Base-by-base conservation (phyloP, 1,139 yeast genomes). In the Candida frijolesensis region DNA sequence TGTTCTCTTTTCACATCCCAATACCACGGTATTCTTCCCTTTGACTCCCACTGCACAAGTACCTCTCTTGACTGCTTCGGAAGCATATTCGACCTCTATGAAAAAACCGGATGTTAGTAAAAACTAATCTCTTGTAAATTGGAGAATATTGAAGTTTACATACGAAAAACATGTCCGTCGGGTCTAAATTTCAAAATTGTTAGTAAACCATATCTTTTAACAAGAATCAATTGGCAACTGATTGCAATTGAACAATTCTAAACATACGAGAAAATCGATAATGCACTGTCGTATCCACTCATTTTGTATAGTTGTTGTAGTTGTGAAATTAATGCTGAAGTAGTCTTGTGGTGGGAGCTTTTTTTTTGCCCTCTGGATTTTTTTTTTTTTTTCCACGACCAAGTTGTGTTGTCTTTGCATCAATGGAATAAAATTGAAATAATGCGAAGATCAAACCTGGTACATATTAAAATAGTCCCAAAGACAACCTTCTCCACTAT, bases 221-320 rank as follows among this genome's bases (percentile, higher is more conserved):
- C 4, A 10, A 12, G 15, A 10, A 18, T 7, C 42, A 38, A 42
- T 35, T 33, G 44, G 16, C 52, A 51, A 50, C 57, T 55, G 49
- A 34, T 27, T 14, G 15, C 42, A 32, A 16, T 27, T 37, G 10
- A 15, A 32, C 8, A 9, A 25, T 15, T 35, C 14, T 15, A 19
- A 42, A 83, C 92, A 64, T 83, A 87, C 88, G 97, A 90, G 76
- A 94, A 94, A 70, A 94, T 96, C 54, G 98, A 92, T 65, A 94
- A 83, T 54, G 99, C 99, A 82, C 99, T 86, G 74, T 94, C 99
- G 96, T 94, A 94, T 56, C 99, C 98, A 80, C 97, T 89, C 99
- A 94, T 62, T 44, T 15, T 48, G 38, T 29, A 19, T 25, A 8
- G 8, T 25, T 25, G 37, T 29, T 18, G 32, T 47, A 38, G 45